Evolutionary conservation across 306 rosid genomes (phyloP).

Genomic region (Cucurbita pepo): DNA sequence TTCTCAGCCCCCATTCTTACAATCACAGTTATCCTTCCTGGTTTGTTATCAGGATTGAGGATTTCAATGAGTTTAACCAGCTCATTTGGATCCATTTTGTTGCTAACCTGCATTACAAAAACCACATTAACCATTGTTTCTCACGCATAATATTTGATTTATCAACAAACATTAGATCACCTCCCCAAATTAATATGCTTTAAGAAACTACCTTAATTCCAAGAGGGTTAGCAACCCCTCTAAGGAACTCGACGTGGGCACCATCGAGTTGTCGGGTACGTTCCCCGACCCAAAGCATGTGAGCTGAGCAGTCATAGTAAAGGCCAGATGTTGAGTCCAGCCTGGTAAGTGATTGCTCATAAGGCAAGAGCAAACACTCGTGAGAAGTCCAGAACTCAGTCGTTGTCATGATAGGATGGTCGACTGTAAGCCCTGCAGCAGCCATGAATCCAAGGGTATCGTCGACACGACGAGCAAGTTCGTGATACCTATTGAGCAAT

Average conservation of each 20-base stretch:
- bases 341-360: slow-evolving; percentile 59
- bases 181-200: background rate
- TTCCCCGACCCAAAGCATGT: slow-evolving; percentile 74
- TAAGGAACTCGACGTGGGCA: slow-evolving; percentile 61
- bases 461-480: slow-evolving; percentile 50
- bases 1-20: slow-evolving; percentile 74
- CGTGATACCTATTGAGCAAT: slow-evolving; percentile 32
- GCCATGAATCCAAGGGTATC: slow-evolving; percentile 73
- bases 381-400: slow-evolving; percentile 84
- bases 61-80: slow-evolving; percentile 52
- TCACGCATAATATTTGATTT: background rate
- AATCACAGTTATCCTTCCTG: slow-evolving; percentile 54
- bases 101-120: slow-evolving; percentile 41
- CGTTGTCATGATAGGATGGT: slow-evolving; percentile 47
- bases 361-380: slow-evolving; percentile 60
- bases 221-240: slow-evolving; percentile 60
- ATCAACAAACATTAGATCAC: background rate
- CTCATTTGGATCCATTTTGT: slow-evolving; percentile 66
- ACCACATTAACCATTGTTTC: background rate
- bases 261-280: slow-evolving; percentile 73
- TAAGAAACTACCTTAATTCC: slow-evolving; percentile 40
- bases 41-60: slow-evolving; percentile 52
- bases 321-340: slow-evolving; percentile 58
- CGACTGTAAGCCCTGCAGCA: slow-evolving; percentile 59
- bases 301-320: slow-evolving; percentile 69